Evolutionary conservation across 257 asterid genomes (phyloP), one percentile per base, ranked within the genome.

Genomic region (Echium plantagineum): DNA sequence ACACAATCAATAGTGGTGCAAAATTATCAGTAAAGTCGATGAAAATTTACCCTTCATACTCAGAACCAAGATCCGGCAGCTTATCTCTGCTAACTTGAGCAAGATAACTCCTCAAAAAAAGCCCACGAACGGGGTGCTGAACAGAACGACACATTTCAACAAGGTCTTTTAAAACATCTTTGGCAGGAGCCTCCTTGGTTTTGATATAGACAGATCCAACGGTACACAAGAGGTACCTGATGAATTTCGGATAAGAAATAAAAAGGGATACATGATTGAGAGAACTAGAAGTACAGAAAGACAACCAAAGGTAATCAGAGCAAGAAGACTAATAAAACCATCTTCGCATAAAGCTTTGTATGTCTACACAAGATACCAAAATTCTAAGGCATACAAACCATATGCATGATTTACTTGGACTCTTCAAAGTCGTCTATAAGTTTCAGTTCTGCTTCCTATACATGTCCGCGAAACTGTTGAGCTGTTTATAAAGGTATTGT

Each of bases 101-200:
- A 71, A 93, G 94, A 80, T 89, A 93, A 76, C 94, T 89, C 86
- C 98, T 78, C 60, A 93, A 63, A 71, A 93, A 93, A 77, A 93
- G 97, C 66, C 98, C 98, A 47, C 97, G 95, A 30, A 89, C 64
- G 16, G 98, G 98, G 78, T 93, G 90, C 68, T 93, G 98, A 64
- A 93, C 94, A 71, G 86, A 80, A 15, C 89, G 95, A 54, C 98
- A 93, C 97, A 93, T 93, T 80, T 93, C 98, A 52, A 93, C 98
- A 62, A 93, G 95, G 73, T 93, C 98, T 77, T 81, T 89, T 63
- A 93, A 85, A 26, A 93, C 84, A 78, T 88, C 95, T 80, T 93
- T 93, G 46, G 98, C 95, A 58, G 95, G 94, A 74, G 96, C 95
- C 81, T 84, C 94, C 79, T 86, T 93, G 19, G 94, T 82, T 80